These are phyloP conservation scores for Gyrodon tennesseensis DNA, from an alignment of 1,284 basidiomycete species.

Conservation along the genomic window DNA sequence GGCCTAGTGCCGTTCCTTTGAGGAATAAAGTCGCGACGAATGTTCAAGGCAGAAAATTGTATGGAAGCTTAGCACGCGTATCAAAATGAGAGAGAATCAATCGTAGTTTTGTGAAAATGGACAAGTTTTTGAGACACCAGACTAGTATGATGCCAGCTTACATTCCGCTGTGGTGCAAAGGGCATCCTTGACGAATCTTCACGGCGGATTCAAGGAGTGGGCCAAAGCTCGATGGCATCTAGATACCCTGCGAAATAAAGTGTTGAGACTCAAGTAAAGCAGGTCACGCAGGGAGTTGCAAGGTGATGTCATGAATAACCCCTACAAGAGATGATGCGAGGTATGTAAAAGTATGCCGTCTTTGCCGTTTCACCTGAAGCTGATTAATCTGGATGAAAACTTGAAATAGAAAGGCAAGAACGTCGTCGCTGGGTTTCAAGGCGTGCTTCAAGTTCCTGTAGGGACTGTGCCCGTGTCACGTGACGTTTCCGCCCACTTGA, in stretches of 20 bases:
- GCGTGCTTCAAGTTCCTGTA: too few species aligned
- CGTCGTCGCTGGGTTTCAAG: too few species aligned
- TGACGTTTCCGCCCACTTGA: too few species aligned
- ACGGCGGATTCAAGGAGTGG: not conserved
- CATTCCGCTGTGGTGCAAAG: not conserved
- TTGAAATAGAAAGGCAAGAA: not conserved
- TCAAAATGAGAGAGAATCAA: not conserved
- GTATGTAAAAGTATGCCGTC: not conserved
- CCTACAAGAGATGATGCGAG: not conserved
- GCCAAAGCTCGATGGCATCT: not conserved
- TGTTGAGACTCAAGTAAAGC: not conserved
- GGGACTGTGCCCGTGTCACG: too few species aligned
- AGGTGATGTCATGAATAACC: not conserved
- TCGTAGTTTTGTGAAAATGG: not conserved
- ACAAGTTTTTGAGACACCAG: not conserved
- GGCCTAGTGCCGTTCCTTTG: slow-evolving; percentile 23
- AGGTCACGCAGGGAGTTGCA: not conserved
- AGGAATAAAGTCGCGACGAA: slow-evolving; percentile 5
- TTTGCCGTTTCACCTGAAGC: not conserved
- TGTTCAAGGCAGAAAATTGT: not conserved
- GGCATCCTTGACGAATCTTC: not conserved
- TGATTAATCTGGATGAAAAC: not conserved
- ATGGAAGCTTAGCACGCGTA: not conserved
- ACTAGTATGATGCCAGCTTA: not conserved
- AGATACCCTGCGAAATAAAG: not conserved